Evolutionary conservation across 2,329 filamentous ascomycete species (phyloP).

Genomic region (Penicillium freii): DNA sequence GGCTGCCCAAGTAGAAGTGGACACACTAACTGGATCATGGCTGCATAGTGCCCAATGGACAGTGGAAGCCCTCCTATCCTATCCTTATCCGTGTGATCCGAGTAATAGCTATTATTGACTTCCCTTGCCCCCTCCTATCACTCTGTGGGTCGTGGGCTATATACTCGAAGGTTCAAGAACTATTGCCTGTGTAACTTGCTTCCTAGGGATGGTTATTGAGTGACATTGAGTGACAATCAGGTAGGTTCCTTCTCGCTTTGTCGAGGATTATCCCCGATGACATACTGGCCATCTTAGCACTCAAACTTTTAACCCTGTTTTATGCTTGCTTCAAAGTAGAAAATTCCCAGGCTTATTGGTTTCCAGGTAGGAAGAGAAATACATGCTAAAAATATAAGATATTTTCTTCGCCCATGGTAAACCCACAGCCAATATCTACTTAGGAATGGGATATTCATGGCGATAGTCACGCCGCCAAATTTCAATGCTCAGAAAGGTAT

Average conservation of each 20-base stretch:
- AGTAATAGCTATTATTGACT: background rate
- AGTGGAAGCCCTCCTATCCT: background rate
- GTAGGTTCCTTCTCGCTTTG: background rate
- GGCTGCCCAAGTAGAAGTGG: background rate
- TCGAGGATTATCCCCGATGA: background rate
- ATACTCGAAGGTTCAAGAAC: background rate
- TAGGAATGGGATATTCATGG: background rate
- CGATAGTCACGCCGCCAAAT: background rate
- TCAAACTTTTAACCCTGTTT: background rate
- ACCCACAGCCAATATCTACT: background rate
- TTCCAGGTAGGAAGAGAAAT: background rate
- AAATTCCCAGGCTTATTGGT: background rate
- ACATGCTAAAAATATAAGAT: background rate
- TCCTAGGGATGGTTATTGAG: background rate
- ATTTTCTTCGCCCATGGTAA: background rate
- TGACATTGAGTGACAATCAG: no score
- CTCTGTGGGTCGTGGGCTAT: background rate
- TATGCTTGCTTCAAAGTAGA: background rate
- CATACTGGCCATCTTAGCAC: background rate
- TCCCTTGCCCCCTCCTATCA: background rate
- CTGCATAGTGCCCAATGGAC: background rate
- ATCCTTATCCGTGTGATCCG: background rate
- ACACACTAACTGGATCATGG: background rate
- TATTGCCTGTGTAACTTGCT: background rate
- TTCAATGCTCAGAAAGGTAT: background rate